Conservation (phyloP, 257 asterid genomes). For the Buddleja alternifolia region DNA sequence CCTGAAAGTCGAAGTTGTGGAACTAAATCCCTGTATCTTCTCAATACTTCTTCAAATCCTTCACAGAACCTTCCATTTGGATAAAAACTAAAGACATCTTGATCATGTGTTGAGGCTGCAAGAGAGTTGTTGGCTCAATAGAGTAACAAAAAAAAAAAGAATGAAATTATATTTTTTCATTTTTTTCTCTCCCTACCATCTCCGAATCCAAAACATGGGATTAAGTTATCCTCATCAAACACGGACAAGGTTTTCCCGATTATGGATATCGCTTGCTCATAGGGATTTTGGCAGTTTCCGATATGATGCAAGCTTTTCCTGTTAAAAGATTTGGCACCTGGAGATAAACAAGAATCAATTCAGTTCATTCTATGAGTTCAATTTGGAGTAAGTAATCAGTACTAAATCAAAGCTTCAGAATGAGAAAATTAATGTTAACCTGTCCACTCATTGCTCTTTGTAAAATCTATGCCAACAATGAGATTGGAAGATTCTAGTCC, state of each 20-base stretch:
- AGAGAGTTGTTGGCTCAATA: not conserved
- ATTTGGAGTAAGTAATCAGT: not conserved
- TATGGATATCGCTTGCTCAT: slow-evolving; percentile 57
- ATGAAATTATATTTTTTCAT: no score
- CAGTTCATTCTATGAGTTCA: not conserved
- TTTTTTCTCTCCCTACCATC: no score
- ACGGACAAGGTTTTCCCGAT: slow-evolving; percentile 53
- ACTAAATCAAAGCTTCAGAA: not conserved
- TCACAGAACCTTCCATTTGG: slow-evolving; percentile 49
- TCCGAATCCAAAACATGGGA: slow-evolving; percentile 56
- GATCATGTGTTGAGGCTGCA: slow-evolving; percentile 53
- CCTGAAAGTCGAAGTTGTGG: slow-evolving; percentile 51
- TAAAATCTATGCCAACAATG: slow-evolving; percentile 59
- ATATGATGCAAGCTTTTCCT: slow-evolving; percentile 52
- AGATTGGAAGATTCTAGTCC: slow-evolving; percentile 62
- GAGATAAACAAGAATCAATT: not conserved
- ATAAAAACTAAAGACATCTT: slow-evolving; percentile 46
- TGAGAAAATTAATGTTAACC: slow-evolving; percentile 32
- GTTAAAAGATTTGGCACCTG: slow-evolving; percentile 48
- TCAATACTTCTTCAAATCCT: slow-evolving; percentile 49
- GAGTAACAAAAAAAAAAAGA: not conserved
- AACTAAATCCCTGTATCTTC: slow-evolving; percentile 43
- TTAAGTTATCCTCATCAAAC: slow-evolving; percentile 56
- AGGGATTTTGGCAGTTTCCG: slow-evolving; percentile 46
- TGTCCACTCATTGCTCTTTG: slow-evolving; percentile 68